Base-by-base conservation (phyloP, 2,329 filamentous ascomycete species). In the Trichoderma asperellum region DNA sequence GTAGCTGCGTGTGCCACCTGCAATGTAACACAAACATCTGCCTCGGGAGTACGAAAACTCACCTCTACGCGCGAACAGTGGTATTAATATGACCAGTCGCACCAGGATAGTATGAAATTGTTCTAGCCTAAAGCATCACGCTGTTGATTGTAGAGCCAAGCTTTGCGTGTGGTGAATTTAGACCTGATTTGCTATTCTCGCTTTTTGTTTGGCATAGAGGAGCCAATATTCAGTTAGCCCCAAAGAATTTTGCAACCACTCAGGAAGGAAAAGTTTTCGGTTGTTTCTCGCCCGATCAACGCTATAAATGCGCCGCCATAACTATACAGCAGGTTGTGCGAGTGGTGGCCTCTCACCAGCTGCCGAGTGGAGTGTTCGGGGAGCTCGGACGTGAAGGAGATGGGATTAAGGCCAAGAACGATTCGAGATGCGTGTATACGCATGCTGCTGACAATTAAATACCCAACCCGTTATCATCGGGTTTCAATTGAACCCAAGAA, bases 311-410 rank as follows among this genome's bases (percentile, higher is more conserved):
- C 3, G 5, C 21, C n/a, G 27, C 32, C 21, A 32, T 5, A n/a
- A 27, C 16, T 53, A 29, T 49, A 32, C 16, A 35, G 24, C 47
- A 27, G 37, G 29, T n/a, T 24, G 27, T 14, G 27, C n/a, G 27
- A 66, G 37, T 34, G 14, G 27, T 12, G 12, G 18, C 12, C 21
- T 18, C 37, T 2, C 32, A n/a, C 37, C 34, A 21, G 16, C 14
- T 27, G 21, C 21, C 14, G 57, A 24, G 55, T 47, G 64, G 40
- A 67, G 40, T 11, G 21, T 35, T 67, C 64, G 64, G 64, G 55
- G 64, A 67, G 64, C 64, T 67, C 64, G 64, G 64, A 67, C n/a
- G 18, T n/a, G 7, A 2, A 52, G n/a, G 12, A 24, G 18, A n/a
- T 66, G 24, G 24, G 56, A 43, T 14, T 5, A 67, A 37, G 16